Evolutionary conservation across 345 rosid genomes (phyloP).

Genomic region (Excoecaria agallocha): DNA sequence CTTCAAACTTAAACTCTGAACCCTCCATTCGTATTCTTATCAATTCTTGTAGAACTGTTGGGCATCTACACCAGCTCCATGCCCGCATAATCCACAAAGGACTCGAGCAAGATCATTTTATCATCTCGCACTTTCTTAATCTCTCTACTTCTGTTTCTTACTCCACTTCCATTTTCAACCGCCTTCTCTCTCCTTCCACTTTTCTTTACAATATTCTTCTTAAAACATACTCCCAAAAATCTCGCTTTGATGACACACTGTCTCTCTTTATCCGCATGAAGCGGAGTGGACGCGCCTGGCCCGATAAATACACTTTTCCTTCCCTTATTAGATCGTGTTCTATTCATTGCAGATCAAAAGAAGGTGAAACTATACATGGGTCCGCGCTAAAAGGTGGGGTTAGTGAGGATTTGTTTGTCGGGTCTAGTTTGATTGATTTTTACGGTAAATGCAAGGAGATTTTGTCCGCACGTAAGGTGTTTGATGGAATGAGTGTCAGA

Average conservation of each 20-base stretch:
- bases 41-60: constrained; percentile 44
- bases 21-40: constrained; percentile 52
- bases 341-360: constrained; percentile 29
- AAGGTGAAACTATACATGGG: constrained; percentile 57
- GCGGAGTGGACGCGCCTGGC: constrained; percentile 31
- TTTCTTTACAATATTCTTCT: constrained; percentile 61
- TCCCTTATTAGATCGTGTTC: constrained; percentile 56
- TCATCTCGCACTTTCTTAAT: constrained; percentile 46
- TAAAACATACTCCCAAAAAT: constrained; percentile 35
- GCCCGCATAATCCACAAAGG: constrained; percentile 66
- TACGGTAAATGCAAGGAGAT: constrained; percentile 60
- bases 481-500: constrained; percentile 52
- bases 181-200: constrained; percentile 44
- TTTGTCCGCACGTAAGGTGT: constrained; percentile 52
- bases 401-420: constrained; percentile 46
- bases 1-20: constrained; percentile 9
- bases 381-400: constrained; percentile 42
- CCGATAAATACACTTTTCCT: constrained; percentile 56
- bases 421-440: constrained; percentile 59
- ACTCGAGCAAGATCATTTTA: constrained; percentile 64
- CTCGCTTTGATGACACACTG: constrained; percentile 32
- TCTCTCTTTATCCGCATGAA: constrained; percentile 56
- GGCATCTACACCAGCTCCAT: constrained; percentile 59
- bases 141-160: constrained; percentile 39
- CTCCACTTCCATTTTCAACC: constrained; percentile 47